A percentile compares a stretch with the other conserved stretches of the same genome.
phyloP scores from a whole-genome alignment of 2,329 filamentous ascomycete species.

The Colletotrichum magnum region DNA sequence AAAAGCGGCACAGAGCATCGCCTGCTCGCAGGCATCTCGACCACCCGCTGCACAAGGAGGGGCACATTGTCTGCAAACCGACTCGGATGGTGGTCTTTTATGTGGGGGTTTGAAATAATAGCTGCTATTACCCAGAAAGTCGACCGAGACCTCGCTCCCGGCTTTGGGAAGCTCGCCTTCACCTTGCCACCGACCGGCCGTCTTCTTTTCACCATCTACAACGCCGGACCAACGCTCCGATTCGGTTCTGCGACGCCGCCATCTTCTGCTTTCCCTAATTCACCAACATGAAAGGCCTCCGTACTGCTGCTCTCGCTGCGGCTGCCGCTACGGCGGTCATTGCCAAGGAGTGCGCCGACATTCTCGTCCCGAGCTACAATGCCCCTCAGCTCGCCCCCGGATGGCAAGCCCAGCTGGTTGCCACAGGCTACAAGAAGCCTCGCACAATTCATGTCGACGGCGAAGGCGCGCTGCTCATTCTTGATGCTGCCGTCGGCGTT shows the following conservation, averaged over 20 bases:
- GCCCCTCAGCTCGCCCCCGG: constrained; percentile 56
- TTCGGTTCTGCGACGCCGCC: not conserved
- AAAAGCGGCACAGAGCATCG: constrained; percentile 19
- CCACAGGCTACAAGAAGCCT: constrained; percentile 57
- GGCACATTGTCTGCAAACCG: not conserved
- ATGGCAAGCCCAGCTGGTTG: constrained; percentile 61
- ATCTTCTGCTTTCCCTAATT: not conserved
- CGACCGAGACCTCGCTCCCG: constrained; percentile 10
- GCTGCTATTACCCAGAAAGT: constrained; percentile 4
- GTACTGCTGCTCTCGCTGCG: constrained; percentile 16
- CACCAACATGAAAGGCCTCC: constrained; percentile 27
- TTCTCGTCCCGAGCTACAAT: constrained; percentile 52
- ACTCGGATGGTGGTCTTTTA: constrained; percentile 7
- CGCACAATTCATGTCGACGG: constrained; percentile 62
- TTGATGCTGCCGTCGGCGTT: constrained; percentile 60
- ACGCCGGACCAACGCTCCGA: not conserved
- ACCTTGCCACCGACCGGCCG: constrained; percentile 7
- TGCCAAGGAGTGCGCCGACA: constrained; percentile 50
- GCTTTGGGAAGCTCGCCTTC: constrained; percentile 3
- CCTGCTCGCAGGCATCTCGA: constrained; percentile 25
- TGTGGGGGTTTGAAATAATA: constrained; percentile 20
- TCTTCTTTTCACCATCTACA: not conserved
- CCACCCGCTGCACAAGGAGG: constrained; percentile 20
- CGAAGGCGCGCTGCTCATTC: constrained; percentile 60
- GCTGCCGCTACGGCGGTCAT: constrained; percentile 27